Evolutionary conservation across 306 rosid genomes (phyloP).

Genomic region (Ziziphus jujuba): DNA sequence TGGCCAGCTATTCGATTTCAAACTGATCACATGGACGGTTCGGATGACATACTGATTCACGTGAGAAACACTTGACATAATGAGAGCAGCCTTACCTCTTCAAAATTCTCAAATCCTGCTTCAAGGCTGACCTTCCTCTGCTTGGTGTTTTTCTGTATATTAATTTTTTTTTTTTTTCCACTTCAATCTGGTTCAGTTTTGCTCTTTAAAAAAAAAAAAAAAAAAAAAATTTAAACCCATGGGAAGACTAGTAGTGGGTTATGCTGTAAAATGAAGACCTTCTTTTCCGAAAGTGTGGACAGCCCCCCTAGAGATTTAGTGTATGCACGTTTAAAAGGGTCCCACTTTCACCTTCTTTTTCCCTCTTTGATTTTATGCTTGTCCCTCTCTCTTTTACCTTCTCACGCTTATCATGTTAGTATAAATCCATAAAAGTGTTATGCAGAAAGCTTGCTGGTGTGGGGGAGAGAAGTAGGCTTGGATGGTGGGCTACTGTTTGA

Average conservation of each 20-base stretch:
- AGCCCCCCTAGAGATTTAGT: conserved; percentile 47
- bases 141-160: too few relatives aligned
- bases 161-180: too few relatives aligned
- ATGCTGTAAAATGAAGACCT: conserved; percentile 62
- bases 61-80: too few relatives aligned
- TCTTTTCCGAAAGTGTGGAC: conserved; percentile 46
- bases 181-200: too few relatives aligned
- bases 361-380: conserved; percentile 42
- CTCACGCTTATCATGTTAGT: conserved; percentile 42
- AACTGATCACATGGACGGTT: too few relatives aligned
- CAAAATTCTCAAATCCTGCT: too few relatives aligned
- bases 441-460: conserved; percentile 47
- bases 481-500: conserved; percentile 48
- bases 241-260: conserved; percentile 63
- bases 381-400: conserved; percentile 38
- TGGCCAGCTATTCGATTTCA: too few relatives aligned
- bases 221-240: conserved; percentile 45
- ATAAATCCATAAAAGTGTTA: conserved; percentile 35
- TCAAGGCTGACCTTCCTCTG: too few relatives aligned
- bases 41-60: too few relatives aligned
- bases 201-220: too few relatives aligned
- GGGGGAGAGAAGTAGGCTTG: conserved; percentile 30
- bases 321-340: conserved; percentile 85
- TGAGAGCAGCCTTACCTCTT: too few relatives aligned
- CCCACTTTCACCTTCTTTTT: conserved; percentile 49